These are phyloP conservation scores for Glaciozyma antarctica DNA, from an alignment of 768 basidiomycete genomes.

Conservation along the genomic window DNA sequence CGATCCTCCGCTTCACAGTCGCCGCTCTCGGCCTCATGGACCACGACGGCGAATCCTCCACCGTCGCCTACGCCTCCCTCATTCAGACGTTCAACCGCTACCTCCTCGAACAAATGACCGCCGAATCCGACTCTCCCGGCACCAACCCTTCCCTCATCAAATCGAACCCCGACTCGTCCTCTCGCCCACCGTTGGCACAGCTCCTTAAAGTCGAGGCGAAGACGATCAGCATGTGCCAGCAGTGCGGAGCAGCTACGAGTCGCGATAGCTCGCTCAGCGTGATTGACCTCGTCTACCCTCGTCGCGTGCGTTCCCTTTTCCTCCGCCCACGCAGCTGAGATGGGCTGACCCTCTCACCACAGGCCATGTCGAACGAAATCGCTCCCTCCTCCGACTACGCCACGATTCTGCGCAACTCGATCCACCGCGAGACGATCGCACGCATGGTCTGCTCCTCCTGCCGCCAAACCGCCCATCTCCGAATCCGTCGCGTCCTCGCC, in stretches of 20 bases:
- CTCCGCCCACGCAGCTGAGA: no score
- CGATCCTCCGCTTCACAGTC: slow-evolving; percentile 29
- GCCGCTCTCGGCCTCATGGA: slow-evolving; percentile 84
- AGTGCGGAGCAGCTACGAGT: slow-evolving; percentile 60
- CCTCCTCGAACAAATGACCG: slow-evolving; percentile 70
- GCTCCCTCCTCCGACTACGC: slow-evolving; percentile 50
- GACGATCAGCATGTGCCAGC: slow-evolving; percentile 63
- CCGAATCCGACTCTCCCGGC: slow-evolving; percentile 57
- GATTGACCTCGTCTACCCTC: slow-evolving; percentile 76
- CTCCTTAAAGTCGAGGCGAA: slow-evolving; percentile 69
- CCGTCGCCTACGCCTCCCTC: slow-evolving; percentile 57
- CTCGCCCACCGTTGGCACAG: slow-evolving; percentile 65
- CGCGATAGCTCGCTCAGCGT: slow-evolving; percentile 75
- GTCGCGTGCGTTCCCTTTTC: slow-evolving; percentile 50
- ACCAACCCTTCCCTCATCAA: slow-evolving; percentile 32
- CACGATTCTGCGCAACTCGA: slow-evolving; percentile 60
- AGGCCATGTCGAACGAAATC: slow-evolving; percentile 39
- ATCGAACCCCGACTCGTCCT: slow-evolving; percentile 34
- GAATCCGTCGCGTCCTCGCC: slow-evolving; percentile 57
- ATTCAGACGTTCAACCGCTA: slow-evolving; percentile 95
- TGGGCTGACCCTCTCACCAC: not conserved
- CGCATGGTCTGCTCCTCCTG: slow-evolving; percentile 80
- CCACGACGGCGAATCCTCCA: slow-evolving; percentile 53
- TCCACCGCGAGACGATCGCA: slow-evolving; percentile 71
- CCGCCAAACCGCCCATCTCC: slow-evolving; percentile 64